A percentile compares a stretch with the other conserved stretches of the same genome.
These are phyloP conservation scores for Mortierella alpina DNA, from an alignment of 192 early-diverging fungal genomes.

Conservation along the genomic window DNA sequence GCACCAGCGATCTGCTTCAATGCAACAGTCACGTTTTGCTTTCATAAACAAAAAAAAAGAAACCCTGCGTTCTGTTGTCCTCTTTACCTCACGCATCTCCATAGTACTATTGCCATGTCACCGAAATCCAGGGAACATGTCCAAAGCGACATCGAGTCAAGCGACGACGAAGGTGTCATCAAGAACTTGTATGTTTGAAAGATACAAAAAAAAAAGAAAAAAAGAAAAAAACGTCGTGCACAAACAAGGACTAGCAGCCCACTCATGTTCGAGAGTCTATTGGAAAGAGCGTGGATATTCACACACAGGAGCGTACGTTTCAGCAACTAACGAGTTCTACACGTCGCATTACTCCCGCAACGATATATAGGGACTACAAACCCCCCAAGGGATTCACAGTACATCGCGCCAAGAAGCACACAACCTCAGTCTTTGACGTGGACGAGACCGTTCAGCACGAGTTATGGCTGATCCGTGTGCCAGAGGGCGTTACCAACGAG, in stretches of 20 bases:
- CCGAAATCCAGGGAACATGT: conserved; percentile 39
- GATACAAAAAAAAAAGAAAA: background rate
- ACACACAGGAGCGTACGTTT: too few relatives aligned
- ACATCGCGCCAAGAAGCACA: conserved; percentile 27
- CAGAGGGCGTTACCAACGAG: conserved; percentile 44
- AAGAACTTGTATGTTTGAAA: conserved; percentile 38
- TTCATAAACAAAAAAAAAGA: too few relatives aligned
- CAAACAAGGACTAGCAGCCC: background rate
- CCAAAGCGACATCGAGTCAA: conserved; percentile 41
- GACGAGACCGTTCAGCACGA: conserved; percentile 35
- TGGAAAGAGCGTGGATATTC: background rate
- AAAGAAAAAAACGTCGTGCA: background rate
- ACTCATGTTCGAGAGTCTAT: background rate
- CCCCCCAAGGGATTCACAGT: conserved; percentile 43
- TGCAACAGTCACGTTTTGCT: too few relatives aligned
- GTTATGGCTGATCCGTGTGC: conserved; percentile 49
- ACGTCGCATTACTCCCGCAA: background rate
- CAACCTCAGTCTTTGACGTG: conserved; percentile 29
- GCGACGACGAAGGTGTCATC: conserved; percentile 43
- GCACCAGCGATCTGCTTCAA: too few relatives aligned
- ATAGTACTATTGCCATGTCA: conserved; percentile 1
- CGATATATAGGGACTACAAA: conserved; percentile 44
- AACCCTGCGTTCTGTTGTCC: too few relatives aligned
- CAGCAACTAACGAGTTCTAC: background rate
- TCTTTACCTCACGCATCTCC: too few relatives aligned